Evolutionary conservation across 2,329 filamentous ascomycete species (phyloP).

Genomic region (Drechslerella dactyloides): DNA sequence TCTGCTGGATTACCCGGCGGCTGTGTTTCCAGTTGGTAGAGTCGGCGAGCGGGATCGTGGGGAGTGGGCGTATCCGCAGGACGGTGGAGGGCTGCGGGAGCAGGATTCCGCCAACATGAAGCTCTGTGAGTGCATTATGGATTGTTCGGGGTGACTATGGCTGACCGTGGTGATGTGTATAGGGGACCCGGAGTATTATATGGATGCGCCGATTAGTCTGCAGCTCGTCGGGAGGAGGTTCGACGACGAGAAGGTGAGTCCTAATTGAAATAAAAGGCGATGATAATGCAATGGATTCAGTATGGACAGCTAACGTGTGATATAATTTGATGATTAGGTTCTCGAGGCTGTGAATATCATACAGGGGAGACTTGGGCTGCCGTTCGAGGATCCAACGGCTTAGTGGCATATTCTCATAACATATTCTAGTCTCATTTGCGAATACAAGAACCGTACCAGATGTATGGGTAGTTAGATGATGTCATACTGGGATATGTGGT

Average conservation of each 20-base stretch:
- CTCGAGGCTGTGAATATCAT: conserved; percentile 37
- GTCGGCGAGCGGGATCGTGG: conserved; percentile 61
- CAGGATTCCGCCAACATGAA: conserved; percentile 32
- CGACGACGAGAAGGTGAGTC: conserved; percentile 57
- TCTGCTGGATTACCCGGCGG: conserved; percentile 69
- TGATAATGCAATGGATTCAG: neutral
- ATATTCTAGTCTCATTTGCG: no score
- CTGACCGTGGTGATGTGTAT: neutral
- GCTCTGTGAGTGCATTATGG: conserved; percentile 24
- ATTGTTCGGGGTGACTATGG: neutral
- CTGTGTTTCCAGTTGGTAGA: conserved; percentile 66
- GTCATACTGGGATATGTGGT: no score
- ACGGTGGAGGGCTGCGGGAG: conserved; percentile 4
- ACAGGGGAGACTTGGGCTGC: conserved; percentile 21
- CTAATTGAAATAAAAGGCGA: no score
- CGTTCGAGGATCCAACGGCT: conserved; percentile 24
- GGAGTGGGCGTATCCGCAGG: conserved; percentile 22
- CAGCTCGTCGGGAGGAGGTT: conserved; percentile 58
- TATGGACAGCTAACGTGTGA: neutral
- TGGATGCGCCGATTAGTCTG: conserved; percentile 59
- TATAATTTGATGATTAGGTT: conserved; percentile 13
- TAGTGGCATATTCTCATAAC: no score
- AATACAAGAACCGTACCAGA: no score
- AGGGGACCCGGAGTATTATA: conserved; percentile 56
- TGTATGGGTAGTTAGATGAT: no score